These are phyloP conservation scores for Ulota crispa DNA, from an alignment of 225 moss, liverwort and hornwort species.

Conservation along the genomic window DNA sequence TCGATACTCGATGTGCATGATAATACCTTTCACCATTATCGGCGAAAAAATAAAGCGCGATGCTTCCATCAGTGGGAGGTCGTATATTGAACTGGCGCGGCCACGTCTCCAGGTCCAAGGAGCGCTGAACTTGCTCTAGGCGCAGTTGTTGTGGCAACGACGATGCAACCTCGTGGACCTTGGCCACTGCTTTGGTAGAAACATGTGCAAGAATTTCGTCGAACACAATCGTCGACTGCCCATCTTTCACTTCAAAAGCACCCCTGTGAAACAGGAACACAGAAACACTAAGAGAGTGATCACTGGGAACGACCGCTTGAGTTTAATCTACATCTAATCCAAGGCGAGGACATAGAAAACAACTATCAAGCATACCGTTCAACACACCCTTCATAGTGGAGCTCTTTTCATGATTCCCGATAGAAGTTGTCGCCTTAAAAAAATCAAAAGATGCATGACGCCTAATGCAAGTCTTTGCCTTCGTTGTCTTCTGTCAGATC, in stretches of 20 bases:
- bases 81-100: slow-evolving; percentile 79
- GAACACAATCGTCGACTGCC: slow-evolving; percentile 57
- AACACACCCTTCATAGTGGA: not conserved
- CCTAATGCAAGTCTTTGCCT: too few species aligned
- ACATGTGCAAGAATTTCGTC: slow-evolving; percentile 78
- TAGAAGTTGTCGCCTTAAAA: not conserved
- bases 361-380: not conserved
- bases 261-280: slow-evolving; percentile 55
- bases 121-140: slow-evolving; percentile 80
- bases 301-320: slow-evolving; percentile 2
- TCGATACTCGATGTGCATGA: not conserved
- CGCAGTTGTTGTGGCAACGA: slow-evolving; percentile 68
- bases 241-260: slow-evolving; percentile 80
- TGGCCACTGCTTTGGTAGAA: slow-evolving; percentile 81
- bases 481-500: too few species aligned
- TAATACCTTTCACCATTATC: slow-evolving; percentile 70
- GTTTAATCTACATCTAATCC: not conserved
- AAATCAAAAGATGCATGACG: too few species aligned
- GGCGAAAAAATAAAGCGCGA: slow-evolving; percentile 95
- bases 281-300: slow-evolving; percentile 11
- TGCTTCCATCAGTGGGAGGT: slow-evolving; percentile 84
- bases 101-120: slow-evolving; percentile 83
- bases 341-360: not conserved
- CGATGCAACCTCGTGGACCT: slow-evolving; percentile 83
- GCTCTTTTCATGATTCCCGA: not conserved